Evolutionary conservation across 306 rosid genomes (phyloP).

Genomic region (Castanea crenata): DNA sequence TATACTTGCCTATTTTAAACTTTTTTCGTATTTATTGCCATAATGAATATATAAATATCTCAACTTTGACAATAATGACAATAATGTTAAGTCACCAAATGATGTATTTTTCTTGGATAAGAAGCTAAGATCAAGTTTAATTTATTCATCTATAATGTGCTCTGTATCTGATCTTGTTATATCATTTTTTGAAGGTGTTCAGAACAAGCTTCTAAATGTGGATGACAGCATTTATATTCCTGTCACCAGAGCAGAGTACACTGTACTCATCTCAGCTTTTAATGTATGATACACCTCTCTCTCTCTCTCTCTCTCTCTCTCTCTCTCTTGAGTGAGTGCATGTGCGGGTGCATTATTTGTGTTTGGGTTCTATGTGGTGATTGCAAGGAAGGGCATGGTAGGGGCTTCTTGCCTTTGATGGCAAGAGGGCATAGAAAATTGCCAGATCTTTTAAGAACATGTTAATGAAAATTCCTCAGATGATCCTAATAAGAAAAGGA

Average conservation of each 20-base stretch:
- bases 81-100: not conserved
- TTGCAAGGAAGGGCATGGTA: not conserved
- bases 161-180: constrained; percentile 18
- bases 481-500: not conserved
- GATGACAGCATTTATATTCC: constrained; percentile 80
- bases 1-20: not conserved
- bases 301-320: not conserved
- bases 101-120: not conserved
- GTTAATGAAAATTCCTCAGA: not conserved
- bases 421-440: not conserved
- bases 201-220: constrained; percentile 69
- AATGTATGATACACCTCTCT: constrained; percentile 49
- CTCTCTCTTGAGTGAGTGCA: not conserved
- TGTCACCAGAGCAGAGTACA: constrained; percentile 71
- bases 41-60: not conserved
- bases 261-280: constrained; percentile 77
- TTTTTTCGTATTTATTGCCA: not conserved
- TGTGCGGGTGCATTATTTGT: not conserved
- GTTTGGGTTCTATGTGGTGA: not conserved
- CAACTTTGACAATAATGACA: not conserved
- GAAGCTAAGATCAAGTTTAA: not conserved
- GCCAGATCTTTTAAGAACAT: not conserved
- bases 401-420: not conserved
- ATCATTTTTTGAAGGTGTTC: constrained; percentile 60
- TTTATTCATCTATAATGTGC: not conserved